Base-by-base conservation (phyloP, 2,329 filamentous ascomycete genomes). In the Aspergillus arachidicola region DNA sequence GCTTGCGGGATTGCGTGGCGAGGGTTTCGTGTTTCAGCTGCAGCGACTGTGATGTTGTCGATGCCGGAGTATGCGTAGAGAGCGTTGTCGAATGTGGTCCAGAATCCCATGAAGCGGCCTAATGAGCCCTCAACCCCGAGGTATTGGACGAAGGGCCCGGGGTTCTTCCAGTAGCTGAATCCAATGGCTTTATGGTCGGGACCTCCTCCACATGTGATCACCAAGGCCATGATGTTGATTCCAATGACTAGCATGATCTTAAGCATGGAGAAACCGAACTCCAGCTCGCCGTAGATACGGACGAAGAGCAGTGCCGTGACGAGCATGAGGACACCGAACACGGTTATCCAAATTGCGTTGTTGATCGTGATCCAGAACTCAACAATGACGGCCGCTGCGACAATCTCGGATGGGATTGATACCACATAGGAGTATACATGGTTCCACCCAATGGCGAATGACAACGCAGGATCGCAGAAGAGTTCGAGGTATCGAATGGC, bases 81-180 rank as follows among this genome's bases (percentile, higher is more conserved):
- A 4, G 78, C 76, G 46, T 75, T 77, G 48, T 75, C 71, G 68
- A 86, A 82, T 57, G 81, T 82, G 34, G 75, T 76, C 78, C 81
- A 89, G 66, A 86, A 86, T 19, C 85, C 86, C 5, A 91, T 81
- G 71, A 83, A 80, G 0, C 76, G 74, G 4, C 81, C 79, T 0
- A 75, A 66, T 28, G 67, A 68, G 3, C 85, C 86, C 0, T 78
- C 76, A 10, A 41, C 16, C 2, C 82, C 82, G 11, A 90, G 82
- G 70, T 89, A 86, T 66, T 87, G 84, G 34, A 87, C 84, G 67
- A 90, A 89, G 0, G 89, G 87, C 1, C 88, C 89, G 0, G 90
- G 89, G 28, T 69, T 58, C 16, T 78, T 65, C 79, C 79, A 82
- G 63, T 81, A 81, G n/a, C 73, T 68, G 66, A 85, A 85, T 6